Evolutionary conservation across 441 rosid species (phyloP).

Genomic region (Capsella rubella): DNA sequence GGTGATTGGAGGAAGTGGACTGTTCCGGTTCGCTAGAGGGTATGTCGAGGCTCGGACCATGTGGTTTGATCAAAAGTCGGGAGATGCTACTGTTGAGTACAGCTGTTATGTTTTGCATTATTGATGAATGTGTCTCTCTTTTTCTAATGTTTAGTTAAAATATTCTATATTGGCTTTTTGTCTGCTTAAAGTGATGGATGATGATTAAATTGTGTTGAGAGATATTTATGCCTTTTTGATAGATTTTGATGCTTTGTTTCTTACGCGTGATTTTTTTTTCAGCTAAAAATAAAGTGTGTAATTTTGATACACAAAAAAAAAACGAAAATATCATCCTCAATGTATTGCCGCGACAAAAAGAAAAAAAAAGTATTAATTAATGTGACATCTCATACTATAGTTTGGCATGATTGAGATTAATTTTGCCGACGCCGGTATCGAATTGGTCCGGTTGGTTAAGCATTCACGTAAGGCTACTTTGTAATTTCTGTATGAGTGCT

Average conservation of each 20-base stretch:
- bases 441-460: too few relatives aligned
- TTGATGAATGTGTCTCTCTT: conserved; percentile 29
- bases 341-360: background rate
- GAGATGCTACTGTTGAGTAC: conserved; percentile 71
- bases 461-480: too few relatives aligned
- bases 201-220: too few relatives aligned
- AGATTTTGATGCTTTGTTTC: too few relatives aligned
- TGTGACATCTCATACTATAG: background rate
- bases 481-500: too few relatives aligned
- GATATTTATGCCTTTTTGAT: too few relatives aligned
- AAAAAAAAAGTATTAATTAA: background rate
- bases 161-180: background rate
- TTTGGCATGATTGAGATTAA: background rate
- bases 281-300: too few relatives aligned
- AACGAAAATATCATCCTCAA: background rate
- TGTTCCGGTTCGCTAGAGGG: conserved; percentile 76
- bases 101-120: conserved; percentile 68
- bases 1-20: conserved; percentile 67
- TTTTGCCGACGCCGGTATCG: background rate
- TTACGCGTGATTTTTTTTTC: too few relatives aligned
- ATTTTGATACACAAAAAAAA: too few relatives aligned
- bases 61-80: conserved; percentile 41
- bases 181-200: background rate
- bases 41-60: conserved; percentile 66
- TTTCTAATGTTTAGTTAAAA: background rate